Evolutionary conservation across 1,284 basidiomycete genomes (phyloP), one percentile per base, ranked within the genome.

Genomic region (Apiotrichum akiyoshidainum): DNA sequence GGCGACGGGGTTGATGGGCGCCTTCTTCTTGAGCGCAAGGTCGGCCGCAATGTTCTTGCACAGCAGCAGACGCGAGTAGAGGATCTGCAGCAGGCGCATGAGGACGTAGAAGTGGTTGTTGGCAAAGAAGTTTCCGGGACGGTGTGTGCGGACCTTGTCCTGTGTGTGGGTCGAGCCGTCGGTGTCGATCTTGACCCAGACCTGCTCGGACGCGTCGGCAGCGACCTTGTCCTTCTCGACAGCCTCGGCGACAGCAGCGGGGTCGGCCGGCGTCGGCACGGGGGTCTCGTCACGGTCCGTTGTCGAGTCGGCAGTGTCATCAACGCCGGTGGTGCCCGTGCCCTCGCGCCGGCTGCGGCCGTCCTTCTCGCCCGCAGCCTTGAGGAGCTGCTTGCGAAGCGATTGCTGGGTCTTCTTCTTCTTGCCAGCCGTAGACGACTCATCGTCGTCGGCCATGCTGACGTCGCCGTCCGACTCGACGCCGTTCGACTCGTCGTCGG

Each of bases 91-190:
- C 54, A 97, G 80, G 50, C 95, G 86, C 67, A 97, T 75, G 60
- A 97, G 79, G 19, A 90, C 88, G 79, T 97, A 99, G 75, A 93
- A 91, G 45, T 91, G 88, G 59, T 90, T 92, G 79, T 97, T 95
- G 66, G 86, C 86, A 78, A 96, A 98, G 79, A 98, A 92, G 39
- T 82, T 83, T 60, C 76, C 78, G 54, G 76, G 75, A 21, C 76
- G 68, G n/a, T 52, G 63, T 5, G 67, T 52, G 52, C 65, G 64
- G 45, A 53, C 44, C 49, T 65, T 64, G n/a, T 50, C 34, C 17
- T 40, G 57, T 26, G 35, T 55, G 34, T 49, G 47, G 41, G 47
- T 47, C 21, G 49, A 46, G 14, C 56, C 59, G 49, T 67, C 64
- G 11, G 70, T 68, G 55, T 80, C 79, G 34, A 80, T 73, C 55